phyloP scores from a whole-genome alignment of 2,329 filamentous ascomycete species.

The Fusarium euwallaceae region DNA sequence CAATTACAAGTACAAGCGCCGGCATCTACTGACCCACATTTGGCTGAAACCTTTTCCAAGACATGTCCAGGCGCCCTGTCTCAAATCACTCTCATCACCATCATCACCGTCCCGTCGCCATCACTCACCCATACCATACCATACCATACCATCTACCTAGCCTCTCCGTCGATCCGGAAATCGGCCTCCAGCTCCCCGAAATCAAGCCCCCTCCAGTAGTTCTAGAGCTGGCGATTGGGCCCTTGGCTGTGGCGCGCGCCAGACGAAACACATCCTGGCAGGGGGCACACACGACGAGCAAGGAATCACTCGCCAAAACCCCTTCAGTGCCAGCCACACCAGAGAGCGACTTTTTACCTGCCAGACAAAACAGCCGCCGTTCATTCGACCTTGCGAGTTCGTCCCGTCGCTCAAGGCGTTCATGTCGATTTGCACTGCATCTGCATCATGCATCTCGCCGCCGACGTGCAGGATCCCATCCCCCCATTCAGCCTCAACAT shows the following conservation, averaged over 20 bases:
- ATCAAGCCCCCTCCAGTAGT: conserved; percentile 12
- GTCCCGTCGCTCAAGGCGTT: conserved; percentile 35
- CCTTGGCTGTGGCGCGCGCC: conserved; percentile 43
- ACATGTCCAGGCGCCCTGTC: conserved; percentile 1
- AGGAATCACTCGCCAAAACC: neutral
- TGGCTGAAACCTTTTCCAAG: conserved; percentile 31
- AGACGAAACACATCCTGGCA: conserved; percentile 43
- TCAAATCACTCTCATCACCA: conserved; percentile 3
- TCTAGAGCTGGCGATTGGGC: conserved; percentile 11
- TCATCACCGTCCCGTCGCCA: neutral
- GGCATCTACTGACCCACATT: conserved; percentile 16
- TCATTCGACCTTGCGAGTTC: conserved; percentile 30
- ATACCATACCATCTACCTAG: neutral
- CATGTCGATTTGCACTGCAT: conserved; percentile 33
- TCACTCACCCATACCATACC: neutral
- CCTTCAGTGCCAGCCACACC: neutral
- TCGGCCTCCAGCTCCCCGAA: conserved; percentile 35
- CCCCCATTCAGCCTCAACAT: conserved; percentile 43
- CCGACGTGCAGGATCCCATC: conserved; percentile 37
- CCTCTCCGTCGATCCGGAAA: conserved; percentile 31
- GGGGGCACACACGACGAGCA: neutral
- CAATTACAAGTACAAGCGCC: neutral
- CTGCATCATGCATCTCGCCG: conserved; percentile 43
- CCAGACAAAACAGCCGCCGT: conserved; percentile 3
- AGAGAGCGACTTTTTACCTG: neutral